Evolutionary conservation across 2,329 filamentous ascomycete species (phyloP).

Genomic region (Incumbomyces delicatus): DNA sequence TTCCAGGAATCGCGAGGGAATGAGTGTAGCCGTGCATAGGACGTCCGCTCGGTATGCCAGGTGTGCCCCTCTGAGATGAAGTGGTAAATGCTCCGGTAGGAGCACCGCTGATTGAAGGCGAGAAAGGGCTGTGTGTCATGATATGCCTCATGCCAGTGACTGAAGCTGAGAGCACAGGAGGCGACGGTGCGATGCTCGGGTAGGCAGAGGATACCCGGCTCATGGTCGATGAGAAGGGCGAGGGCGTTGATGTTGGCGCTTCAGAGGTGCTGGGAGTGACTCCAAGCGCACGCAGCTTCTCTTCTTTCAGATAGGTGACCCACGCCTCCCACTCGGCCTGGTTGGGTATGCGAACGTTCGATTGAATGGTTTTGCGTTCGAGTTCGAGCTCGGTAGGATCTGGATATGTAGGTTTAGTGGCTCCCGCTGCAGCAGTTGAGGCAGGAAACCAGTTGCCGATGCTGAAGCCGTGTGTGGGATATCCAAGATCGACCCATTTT

Average conservation of each 20-base stretch:
- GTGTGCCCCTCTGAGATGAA: constrained; percentile 48
- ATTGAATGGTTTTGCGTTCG: constrained; percentile 26
- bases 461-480: constrained; percentile 33
- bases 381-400: constrained; percentile 30
- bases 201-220: constrained; percentile 66
- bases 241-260: constrained; percentile 47
- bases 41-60: constrained; percentile 25
- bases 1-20: constrained; percentile 57
- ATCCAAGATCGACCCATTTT: constrained; percentile 34
- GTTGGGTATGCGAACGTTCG: constrained; percentile 34
- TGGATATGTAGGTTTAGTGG: constrained; percentile 36
- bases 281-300: constrained; percentile 83
- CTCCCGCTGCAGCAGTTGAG: constrained; percentile 22
- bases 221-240: constrained; percentile 52
- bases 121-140: constrained; percentile 53
- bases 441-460: constrained; percentile 21
- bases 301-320: constrained; percentile 72
- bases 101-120: constrained; percentile 50
- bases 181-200: constrained; percentile 69
- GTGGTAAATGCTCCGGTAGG: constrained; percentile 39
- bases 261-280: constrained; percentile 73
- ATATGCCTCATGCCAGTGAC: constrained; percentile 58
- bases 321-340: constrained; percentile 62
- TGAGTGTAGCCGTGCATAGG: constrained; percentile 56
- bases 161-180: constrained; percentile 70